phyloP scores from a whole-genome alignment of 768 basidiomycete genomes.

The Naematelia aurantialba region DNA sequence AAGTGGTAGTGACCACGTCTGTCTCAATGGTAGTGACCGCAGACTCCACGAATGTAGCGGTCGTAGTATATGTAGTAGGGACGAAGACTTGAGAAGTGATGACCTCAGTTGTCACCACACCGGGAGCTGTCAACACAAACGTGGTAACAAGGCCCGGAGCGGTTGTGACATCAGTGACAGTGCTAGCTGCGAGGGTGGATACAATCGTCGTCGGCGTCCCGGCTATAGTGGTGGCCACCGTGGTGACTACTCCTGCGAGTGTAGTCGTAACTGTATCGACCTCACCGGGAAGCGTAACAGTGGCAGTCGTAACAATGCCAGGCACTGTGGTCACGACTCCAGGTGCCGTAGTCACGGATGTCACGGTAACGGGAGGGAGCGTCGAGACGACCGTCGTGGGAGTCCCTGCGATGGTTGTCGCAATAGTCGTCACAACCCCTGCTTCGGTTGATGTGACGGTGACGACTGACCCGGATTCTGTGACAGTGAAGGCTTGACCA shows the following conservation, averaged over 20 bases:
- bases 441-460: too few relatives aligned
- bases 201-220: slow-evolving; percentile 3
- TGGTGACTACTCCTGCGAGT: neutral
- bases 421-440: too few relatives aligned
- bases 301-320: too few relatives aligned
- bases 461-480: too few relatives aligned
- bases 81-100: neutral
- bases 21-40: slow-evolving; percentile 5
- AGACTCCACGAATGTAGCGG: neutral
- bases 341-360: too few relatives aligned
- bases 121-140: slow-evolving; percentile 2
- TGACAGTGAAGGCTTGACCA: neutral
- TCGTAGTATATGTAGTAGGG: neutral
- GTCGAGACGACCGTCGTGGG: too few relatives aligned
- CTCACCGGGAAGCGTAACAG: slow-evolving; percentile 3
- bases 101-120: neutral
- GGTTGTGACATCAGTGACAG: slow-evolving; percentile 4
- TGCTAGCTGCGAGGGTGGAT: neutral
- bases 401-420: too few relatives aligned
- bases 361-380: too few relatives aligned
- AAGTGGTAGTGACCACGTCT: slow-evolving; percentile 4
- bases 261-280: slow-evolving; percentile 1
- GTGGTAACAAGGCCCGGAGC: slow-evolving; percentile 7
- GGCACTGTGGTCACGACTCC: too few relatives aligned
- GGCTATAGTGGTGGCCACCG: slow-evolving; percentile 1